Percentiles rank a stretch among this genome's conserved stretches.
phyloP scores from a whole-genome alignment of 129 eudicot species.

The Pittosporum tobira region DNA sequence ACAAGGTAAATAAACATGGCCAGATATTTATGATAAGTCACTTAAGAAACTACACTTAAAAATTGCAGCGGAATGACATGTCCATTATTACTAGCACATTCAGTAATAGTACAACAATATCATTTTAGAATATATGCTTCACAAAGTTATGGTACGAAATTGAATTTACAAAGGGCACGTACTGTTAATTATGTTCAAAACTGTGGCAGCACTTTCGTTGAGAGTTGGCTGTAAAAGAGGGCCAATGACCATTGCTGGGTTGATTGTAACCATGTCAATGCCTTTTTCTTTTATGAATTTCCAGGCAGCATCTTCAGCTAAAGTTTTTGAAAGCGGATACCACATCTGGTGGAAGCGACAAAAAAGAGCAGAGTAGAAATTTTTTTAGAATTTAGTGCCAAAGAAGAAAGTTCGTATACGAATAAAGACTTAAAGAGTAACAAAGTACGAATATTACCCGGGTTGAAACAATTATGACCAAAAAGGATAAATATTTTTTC shows the following conservation, averaged over 20 bases:
- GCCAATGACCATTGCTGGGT: conserved; percentile 64
- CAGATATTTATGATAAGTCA: neutral
- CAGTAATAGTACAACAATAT: too few species aligned
- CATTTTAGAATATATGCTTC: neutral
- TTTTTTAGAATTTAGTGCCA: too few species aligned
- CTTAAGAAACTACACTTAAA: neutral
- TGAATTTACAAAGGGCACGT: neutral
- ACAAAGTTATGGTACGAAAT: neutral
- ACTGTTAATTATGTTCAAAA: conserved; percentile 48
- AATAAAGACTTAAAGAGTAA: too few species aligned
- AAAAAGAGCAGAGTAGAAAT: neutral
- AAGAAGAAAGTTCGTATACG: too few species aligned
- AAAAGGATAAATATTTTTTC: too few species aligned
- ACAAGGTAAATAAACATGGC: too few species aligned
- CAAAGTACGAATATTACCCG: too few species aligned
- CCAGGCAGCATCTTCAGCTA: conserved; percentile 91
- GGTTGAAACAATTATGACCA: too few species aligned
- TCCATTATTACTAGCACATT: too few species aligned
- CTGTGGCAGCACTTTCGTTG: conserved; percentile 43
- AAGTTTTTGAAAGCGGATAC: conserved; percentile 65
- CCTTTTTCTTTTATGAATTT: conserved; percentile 50
- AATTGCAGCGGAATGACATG: too few species aligned
- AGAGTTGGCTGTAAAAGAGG: conserved; percentile 66
- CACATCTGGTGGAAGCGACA: conserved; percentile 36
- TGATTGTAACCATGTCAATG: conserved; percentile 55